Evolutionary conservation across 768 basidiomycete genomes (phyloP).

Genomic region (Hirschioporus abietinus): DNA sequence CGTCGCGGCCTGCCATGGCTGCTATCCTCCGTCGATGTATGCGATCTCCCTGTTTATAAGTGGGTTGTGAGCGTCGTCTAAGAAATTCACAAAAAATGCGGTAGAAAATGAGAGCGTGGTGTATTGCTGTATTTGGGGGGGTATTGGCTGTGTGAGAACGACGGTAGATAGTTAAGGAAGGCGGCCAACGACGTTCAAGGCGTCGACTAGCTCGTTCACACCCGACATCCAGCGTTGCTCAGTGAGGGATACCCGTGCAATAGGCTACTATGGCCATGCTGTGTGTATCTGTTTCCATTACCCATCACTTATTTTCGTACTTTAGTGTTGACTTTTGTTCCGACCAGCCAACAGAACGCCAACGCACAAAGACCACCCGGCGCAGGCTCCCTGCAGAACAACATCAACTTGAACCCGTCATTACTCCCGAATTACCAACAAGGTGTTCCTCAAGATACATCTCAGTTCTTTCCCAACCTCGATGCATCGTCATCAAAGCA

Average conservation of each 20-base stretch:
- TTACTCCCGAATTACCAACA: background rate
- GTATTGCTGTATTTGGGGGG: background rate
- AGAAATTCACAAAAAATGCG: background rate
- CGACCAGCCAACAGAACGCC: background rate
- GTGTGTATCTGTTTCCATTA: background rate
- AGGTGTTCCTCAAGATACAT: background rate
- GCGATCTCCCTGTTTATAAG: background rate
- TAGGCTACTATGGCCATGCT: background rate
- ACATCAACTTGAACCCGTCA: background rate
- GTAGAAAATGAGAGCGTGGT: background rate
- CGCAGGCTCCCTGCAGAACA: background rate
- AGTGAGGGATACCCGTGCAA: background rate
- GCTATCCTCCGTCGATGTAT: background rate
- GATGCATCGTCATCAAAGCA: conserved; percentile 45
- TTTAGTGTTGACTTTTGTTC: background rate
- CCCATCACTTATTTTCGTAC: background rate
- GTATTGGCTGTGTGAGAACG: background rate
- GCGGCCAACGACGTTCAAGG: background rate
- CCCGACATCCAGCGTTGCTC: background rate
- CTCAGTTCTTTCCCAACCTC: background rate
- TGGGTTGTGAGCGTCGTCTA: background rate
- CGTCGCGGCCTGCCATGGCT: background rate
- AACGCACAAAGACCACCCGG: conserved; percentile 1
- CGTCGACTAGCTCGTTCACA: background rate
- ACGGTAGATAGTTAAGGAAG: background rate